Evolutionary conservation across 495 filamentous ascomycete genomes (phyloP), one percentile per base, ranked within the genome.

Genomic region (Trypethelium eluteriae): DNA sequence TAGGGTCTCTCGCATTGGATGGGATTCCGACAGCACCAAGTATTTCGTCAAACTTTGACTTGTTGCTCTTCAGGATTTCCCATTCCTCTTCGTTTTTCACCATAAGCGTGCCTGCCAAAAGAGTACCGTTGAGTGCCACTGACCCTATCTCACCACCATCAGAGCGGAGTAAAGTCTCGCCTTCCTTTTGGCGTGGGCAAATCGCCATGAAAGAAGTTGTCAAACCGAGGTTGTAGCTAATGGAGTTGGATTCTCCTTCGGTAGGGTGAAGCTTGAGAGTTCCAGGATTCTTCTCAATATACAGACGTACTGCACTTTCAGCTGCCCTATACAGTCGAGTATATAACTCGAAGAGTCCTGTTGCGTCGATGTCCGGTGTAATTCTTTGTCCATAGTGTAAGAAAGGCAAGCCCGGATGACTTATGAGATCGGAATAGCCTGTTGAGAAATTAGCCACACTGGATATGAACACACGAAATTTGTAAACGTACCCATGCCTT

Each of bases 161-260:
- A 25, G 69, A 68, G 46, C 35, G 57, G 74, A 73, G 12, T 3
- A 85, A 69, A 2, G 64, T 68, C 1, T 74, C 76, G 2, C 74
- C 77, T 65, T 81, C 83, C 53, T 72, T 77, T 64, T 72, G 73
- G 50, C 91, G 78, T 7, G 91, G 91, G 66, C 83, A 84, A 4
- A 95, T 77, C 47, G 86, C 84, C 85, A 95, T 90, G 0, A 78
- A 79, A 0, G 76, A 76, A 16, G 82, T 79, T 3, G 89, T 93
- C 81, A 95, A 85, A 2, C 86, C 89, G 6, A 93, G 75, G 67
- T 95, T 95, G 73, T 95, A 93, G 73, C 87, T 89, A 41, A 93
- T 87, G 9, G 76, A 72, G 0, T 86, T 80, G 57, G 82, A 78
- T 14, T 81, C 83, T 18, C 69, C 70, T n/a, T 68, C 67, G 62